Evolutionary conservation across 352 stramenopile species (phyloP), one percentile per base, ranked within the genome.

Genomic region (Globisporangium nunn): DNA sequence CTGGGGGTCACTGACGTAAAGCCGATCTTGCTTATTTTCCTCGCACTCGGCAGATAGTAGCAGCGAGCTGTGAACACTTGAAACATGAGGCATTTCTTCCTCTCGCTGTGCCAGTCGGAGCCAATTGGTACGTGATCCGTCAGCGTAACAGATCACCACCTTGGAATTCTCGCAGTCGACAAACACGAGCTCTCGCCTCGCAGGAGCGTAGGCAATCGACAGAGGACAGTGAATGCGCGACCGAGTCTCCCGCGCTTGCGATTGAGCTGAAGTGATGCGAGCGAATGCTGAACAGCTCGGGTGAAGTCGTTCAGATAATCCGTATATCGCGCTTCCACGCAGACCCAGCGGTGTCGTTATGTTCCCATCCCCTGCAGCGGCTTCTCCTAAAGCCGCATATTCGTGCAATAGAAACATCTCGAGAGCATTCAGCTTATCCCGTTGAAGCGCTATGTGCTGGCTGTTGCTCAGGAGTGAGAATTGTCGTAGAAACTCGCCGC

Each of bases 81-180:
- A 66, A 39, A 56, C 18, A 4, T 6, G 50, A 12, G 5, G 10
- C 11, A 12, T 6, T 47, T 5, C 33, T 54, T 44, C 60, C 59
- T 56, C 30, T 28, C 3, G 45, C 30, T 63, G 40, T 11, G 54
- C 45, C 23, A 84, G 54, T 8, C 61, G 41, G 2, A 67, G 63
- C 76, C 76, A 87, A 15, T 57, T 67, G 4, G 71, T 71, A 0
- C 67, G 63, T 8, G 75, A 76, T n/a, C 72, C 64, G 14, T 82
- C 72, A 11, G 72, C 59, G 56, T 71, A 83, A 60, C 88, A 91
- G 0, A 72, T 56, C 35, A 75, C 67, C 5, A 84, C 29, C 28
- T 55, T 70, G 8, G 58, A 49, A 59, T 91, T 88, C 46, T 76
- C 73, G n/a, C 66, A 71, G 53, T 91, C 81, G 2, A 76, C 59